Base-by-base conservation (phyloP, 2,329 filamentous ascomycete species). In the Microsporum audouinii region DNA sequence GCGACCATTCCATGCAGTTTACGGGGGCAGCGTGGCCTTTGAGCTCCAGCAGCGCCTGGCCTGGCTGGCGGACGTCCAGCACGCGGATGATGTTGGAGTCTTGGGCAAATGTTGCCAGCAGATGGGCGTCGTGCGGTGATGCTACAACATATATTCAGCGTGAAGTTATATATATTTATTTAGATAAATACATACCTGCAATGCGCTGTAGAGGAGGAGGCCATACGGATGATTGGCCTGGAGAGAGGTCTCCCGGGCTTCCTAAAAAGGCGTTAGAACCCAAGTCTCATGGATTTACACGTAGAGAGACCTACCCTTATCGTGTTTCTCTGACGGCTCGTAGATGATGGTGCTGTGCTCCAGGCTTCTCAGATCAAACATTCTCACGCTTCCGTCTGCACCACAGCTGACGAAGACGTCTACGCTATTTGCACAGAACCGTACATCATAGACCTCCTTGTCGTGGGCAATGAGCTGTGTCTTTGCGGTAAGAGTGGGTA, bases 301-400 rank as follows among this genome's bases (percentile, higher is more conserved):
- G 17, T 47, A 29, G 34, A 23, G 27, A 71, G 66, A 12, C 43
- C 4, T 78, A 90, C 88, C 82, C 79, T 77, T 78, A 58, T 81
- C 79, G 27, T 87, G 86, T 76, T 96, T 96, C 66, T 91, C 88
- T 0, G 89, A 92, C 3, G 94, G 94, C 74, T 99, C 94, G 73
- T 99, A 99, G 65, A 99, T 99, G 72, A 99, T 99, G 58, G 94
- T 99, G 66, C 91, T 96, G 73, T 99, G 94, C 72, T 99, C 94
- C 59, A 99, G 78, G 73, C 92, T 97, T 70, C 94, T 85, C 63
- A 99, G 79, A 74, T 99, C 94, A 75, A 99, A 99, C 94, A 99
- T 99, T 68, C 94, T 85, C 31, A 99, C 94, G 73, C 92, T 97
- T 43, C 94, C 94, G 72, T 99, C 94, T 61, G 95, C 92, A 58